Evolutionary conservation across 108 stramenopile genomes (phyloP), one percentile per base, ranked within the genome.

Genomic region (Fistulifera pelliculosa): DNA sequence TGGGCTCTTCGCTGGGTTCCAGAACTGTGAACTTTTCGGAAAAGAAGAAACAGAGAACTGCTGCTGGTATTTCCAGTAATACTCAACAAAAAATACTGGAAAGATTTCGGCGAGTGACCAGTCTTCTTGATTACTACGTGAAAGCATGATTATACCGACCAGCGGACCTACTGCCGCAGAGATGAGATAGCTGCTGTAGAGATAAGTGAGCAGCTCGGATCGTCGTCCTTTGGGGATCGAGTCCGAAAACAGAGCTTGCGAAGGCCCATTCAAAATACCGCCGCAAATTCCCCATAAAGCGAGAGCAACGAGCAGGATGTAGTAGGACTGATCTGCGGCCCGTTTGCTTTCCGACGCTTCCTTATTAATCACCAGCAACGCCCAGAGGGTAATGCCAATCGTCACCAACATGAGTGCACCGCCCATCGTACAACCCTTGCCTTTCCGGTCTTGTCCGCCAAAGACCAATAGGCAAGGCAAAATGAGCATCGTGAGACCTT

Each of bases 181-280:
- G 0, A 64, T 25, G 16, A 66, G 44, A 58, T 73, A 78, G 45
- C 54, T 49, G 0, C 47, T 60, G 61, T 76, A 83, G 1, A 71
- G 38, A 39, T 73, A 80, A 10, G 64, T 76, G 42, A 67, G 81
- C 27, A 66, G 68, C 1, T 53, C 43, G 18, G 73, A 69, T 17
- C 85, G 73, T 60, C 65, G n/a, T 14, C 85, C 85, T 17, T 56
- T 49, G 11, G 77, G 70, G 2, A 54, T 76, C 2, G 74, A 78
- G 65, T 87, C 85, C 1, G 85, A 75, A 54, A 61, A 80, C 7
- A 87, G 64, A 41, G 85, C 85, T 47, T 75, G 61, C 7, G 54
- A 57, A 0, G 80, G 69, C 11, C 80, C 77, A 60, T 70, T 71
- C 12, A 67, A 56, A 17, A 87, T 62, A 17, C 78, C 85, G 43